Evolutionary conservation across 2,329 filamentous ascomycete species (phyloP).

Genomic region (Xylariaceae sp.): DNA sequence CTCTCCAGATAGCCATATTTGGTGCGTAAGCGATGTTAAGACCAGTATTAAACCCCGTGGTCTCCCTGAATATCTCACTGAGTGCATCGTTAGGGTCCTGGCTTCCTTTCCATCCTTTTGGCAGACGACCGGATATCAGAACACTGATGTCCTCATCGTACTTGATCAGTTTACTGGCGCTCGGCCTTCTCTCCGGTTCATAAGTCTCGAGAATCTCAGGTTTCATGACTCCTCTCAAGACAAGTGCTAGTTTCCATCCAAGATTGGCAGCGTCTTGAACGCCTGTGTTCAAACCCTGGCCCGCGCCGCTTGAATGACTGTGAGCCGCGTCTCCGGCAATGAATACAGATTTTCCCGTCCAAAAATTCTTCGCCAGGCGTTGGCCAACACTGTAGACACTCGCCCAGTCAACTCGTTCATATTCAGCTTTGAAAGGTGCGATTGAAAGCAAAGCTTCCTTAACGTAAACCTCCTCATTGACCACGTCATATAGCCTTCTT

Average conservation of each 20-base stretch:
- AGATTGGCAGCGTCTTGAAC: slow-evolving; percentile 48
- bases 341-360: slow-evolving; percentile 45
- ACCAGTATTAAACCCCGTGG: slow-evolving; percentile 23
- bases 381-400: slow-evolving; percentile 32
- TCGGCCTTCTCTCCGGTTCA: slow-evolving; percentile 42
- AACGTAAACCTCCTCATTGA: slow-evolving; percentile 29
- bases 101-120: slow-evolving; percentile 34
- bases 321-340: slow-evolving; percentile 56
- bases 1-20: slow-evolving; percentile 12
- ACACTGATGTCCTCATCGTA: slow-evolving; percentile 37
- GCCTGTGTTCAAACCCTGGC: slow-evolving; percentile 54
- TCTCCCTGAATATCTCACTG: slow-evolving; percentile 47
- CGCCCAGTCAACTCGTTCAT: slow-evolving; percentile 40
- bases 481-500: slow-evolving; percentile 31
- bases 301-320: slow-evolving; percentile 51
- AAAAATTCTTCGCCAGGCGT: slow-evolving; percentile 24
- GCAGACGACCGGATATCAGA: slow-evolving; percentile 38
- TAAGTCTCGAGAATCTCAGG: slow-evolving; percentile 43
- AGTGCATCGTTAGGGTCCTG: slow-evolving; percentile 45
- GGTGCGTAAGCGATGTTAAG: slow-evolving; percentile 55
- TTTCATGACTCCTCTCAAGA: slow-evolving; percentile 29
- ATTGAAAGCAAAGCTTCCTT: slow-evolving; percentile 13
- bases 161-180: slow-evolving; percentile 40
- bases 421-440: slow-evolving; percentile 36
- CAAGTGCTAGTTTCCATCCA: slow-evolving; percentile 46